phyloP scores from a whole-genome alignment of 345 rosid genomes.

The Salix suchowensis region DNA sequence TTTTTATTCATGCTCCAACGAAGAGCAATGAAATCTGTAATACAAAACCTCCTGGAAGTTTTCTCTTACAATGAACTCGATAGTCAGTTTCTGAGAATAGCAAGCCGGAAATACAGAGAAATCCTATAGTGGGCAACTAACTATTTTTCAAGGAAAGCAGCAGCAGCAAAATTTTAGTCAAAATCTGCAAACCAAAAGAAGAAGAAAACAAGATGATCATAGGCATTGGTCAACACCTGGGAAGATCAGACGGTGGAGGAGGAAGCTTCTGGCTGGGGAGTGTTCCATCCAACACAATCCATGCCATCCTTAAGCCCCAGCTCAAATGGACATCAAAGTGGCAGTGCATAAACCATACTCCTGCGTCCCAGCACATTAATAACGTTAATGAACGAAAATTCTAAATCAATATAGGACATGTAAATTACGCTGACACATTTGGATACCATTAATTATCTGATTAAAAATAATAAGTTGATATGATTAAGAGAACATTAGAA shows the following conservation, averaged over 20 bases:
- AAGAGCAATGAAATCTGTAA: neutral
- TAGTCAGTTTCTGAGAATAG: neutral
- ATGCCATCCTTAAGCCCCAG: slow-evolving; percentile 9
- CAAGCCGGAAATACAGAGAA: neutral
- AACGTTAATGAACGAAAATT: too few species aligned
- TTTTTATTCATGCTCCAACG: neutral
- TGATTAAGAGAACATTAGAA: too few species aligned
- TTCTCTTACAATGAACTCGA: neutral
- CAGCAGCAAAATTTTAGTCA: neutral
- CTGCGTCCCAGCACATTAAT: neutral
- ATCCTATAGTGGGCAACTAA: neutral
- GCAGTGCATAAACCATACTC: slow-evolving; percentile 19
- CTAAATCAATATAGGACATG: too few species aligned
- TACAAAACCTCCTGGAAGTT: neutral
- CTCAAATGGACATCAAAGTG: slow-evolving; percentile 10
- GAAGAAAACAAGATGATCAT: neutral
- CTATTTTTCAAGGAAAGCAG: neutral
- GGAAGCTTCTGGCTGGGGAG: slow-evolving; percentile 17
- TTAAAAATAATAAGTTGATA: too few species aligned
- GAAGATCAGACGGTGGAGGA: slow-evolving; percentile 13
- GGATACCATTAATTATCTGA: too few species aligned
- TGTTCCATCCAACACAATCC: slow-evolving; percentile 6
- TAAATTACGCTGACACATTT: too few species aligned
- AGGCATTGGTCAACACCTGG: slow-evolving; percentile 11
- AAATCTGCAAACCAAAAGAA: neutral